phyloP scores from a whole-genome alignment of 495 filamentous ascomycete species.

The Aspergillus cavernicola region DNA sequence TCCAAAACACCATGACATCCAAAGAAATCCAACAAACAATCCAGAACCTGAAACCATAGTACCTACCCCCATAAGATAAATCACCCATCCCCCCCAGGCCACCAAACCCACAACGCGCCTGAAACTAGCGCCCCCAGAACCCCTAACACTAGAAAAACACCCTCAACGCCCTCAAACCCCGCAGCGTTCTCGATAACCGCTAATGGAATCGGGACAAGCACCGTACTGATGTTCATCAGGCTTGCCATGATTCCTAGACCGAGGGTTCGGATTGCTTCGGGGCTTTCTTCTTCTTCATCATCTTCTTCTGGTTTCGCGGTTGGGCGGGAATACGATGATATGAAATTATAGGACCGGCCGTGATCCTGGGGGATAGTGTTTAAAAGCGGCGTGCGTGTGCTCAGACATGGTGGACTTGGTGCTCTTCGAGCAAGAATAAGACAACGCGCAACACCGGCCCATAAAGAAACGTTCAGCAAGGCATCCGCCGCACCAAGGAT shows the following conservation, averaged over 20 bases:
- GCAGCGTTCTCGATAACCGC: background rate
- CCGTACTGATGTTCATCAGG: constrained; percentile 1
- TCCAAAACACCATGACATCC: too few relatives aligned
- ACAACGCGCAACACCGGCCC: background rate
- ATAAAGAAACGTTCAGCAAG: background rate
- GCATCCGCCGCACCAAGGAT: background rate
- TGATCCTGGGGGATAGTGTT: too few relatives aligned
- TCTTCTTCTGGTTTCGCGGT: background rate
- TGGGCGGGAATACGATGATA: background rate
- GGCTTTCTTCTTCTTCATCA: background rate
- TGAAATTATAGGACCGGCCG: too few relatives aligned
- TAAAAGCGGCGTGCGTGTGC: too few relatives aligned
- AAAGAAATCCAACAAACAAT: too few relatives aligned
- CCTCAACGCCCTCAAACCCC: background rate
- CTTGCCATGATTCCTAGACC: constrained; percentile 4
- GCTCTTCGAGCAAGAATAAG: background rate
- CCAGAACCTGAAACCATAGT: too few relatives aligned
- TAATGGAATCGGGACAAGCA: background rate
- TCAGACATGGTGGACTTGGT: too few relatives aligned
- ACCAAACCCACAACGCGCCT: too few relatives aligned
- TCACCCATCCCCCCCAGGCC: too few relatives aligned
- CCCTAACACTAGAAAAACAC: background rate
- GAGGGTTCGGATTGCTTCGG: background rate
- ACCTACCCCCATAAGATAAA: too few relatives aligned
- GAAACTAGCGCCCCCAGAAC: background rate